A percentile compares a stretch with the other conserved stretches of the same genome.
Conservation (phyloP, 2,329 filamentous ascomycete species). For the Alternaria angustiovoidea region DNA sequence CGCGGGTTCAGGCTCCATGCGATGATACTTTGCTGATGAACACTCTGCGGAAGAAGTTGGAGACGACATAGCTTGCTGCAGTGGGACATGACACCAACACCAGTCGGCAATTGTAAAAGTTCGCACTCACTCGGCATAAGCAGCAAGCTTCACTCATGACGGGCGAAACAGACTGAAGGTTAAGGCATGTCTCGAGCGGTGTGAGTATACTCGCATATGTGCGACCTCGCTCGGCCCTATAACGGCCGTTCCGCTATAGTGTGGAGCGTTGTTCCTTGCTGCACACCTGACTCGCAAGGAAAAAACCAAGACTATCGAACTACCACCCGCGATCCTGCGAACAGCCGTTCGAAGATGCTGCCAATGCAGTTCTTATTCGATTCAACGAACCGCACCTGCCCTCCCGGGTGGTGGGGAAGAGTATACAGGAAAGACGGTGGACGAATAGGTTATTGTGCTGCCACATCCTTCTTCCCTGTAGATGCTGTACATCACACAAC, state of each 20-base stretch:
- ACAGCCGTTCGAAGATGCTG: slow-evolving; percentile 15
- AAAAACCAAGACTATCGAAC: neutral
- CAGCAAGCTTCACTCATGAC: slow-evolving; percentile 1
- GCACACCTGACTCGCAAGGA: slow-evolving; percentile 4
- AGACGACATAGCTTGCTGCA: neutral
- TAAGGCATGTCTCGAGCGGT: slow-evolving; percentile 5
- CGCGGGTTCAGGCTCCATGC: slow-evolving; percentile 2
- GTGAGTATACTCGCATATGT: slow-evolving; percentile 11
- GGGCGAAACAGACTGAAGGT: neutral
- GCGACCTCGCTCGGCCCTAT: slow-evolving; percentile 5
- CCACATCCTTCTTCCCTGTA: neutral
- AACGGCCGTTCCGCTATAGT: slow-evolving; percentile 5
- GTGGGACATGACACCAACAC: slow-evolving; percentile 3
- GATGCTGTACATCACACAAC: neutral
- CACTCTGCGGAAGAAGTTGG: neutral
- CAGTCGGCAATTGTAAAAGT: neutral
- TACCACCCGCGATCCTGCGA: slow-evolving; percentile 13
- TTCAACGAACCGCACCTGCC: neutral
- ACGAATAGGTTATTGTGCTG: neutral
- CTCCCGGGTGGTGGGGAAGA: neutral
- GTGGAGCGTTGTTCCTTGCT: slow-evolving; percentile 1
- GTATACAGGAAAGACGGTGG: slow-evolving; percentile 10
- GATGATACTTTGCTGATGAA: neutral
- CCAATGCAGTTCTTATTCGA: slow-evolving; percentile 3
- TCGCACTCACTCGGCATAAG: neutral